Percentiles rank a stretch among this genome's conserved stretches.
Conservation (phyloP, 176 grass and related monocot genomes). For the Zoysia japonica region DNA sequence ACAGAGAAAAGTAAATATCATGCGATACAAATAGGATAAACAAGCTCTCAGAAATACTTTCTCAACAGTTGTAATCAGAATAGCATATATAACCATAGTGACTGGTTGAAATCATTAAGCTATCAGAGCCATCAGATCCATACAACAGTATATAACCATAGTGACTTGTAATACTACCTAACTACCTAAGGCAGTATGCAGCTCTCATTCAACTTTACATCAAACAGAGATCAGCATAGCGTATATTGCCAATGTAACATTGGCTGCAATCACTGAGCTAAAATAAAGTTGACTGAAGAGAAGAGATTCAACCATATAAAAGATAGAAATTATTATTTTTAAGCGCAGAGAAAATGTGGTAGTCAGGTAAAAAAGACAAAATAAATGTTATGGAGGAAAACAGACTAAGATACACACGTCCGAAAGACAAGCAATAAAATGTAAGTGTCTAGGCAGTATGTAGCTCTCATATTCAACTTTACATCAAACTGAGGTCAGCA, state of each 20-base stretch:
- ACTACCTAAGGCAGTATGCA: not conserved
- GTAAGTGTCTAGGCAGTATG: not conserved
- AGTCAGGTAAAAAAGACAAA: not conserved
- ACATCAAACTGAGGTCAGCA: constrained; percentile 40
- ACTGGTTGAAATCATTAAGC: constrained; percentile 42
- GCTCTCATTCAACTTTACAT: constrained; percentile 46
- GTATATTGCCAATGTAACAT: constrained; percentile 44
- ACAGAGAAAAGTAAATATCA: not conserved
- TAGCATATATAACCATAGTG: constrained; percentile 53
- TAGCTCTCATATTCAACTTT: constrained; percentile 43
- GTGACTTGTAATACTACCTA: not conserved
- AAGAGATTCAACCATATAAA: not conserved
- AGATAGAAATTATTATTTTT: not conserved
- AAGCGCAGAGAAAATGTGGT: not conserved
- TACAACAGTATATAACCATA: too few relatives aligned
- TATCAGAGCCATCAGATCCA: not conserved
- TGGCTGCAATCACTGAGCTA: constrained; percentile 38
- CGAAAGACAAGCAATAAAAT: not conserved
- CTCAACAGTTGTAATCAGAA: constrained; percentile 46
- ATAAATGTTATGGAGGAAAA: not conserved
- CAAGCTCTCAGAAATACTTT: constrained; percentile 33
- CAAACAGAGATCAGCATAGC: constrained; percentile 50
- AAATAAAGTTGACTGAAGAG: not conserved
- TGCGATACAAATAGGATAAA: not conserved
- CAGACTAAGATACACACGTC: not conserved